Base-by-base conservation (phyloP, 2,329 filamentous ascomycete genomes). In the Fusarium ambrosium region DNA sequence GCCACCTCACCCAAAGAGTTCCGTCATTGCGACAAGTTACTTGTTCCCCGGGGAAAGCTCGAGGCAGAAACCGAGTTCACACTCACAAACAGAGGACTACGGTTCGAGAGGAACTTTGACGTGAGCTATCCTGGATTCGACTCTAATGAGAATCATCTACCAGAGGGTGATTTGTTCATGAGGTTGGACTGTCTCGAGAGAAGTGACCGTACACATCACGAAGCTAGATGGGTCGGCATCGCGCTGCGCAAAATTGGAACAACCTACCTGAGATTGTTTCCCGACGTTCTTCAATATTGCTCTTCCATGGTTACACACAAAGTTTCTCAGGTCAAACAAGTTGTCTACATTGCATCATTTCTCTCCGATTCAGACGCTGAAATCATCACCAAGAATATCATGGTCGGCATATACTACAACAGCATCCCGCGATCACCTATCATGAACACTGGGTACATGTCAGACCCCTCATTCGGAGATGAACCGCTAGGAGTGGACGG, bases 61-160 rank as follows among this genome's bases (percentile, higher is more conserved):
- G 53, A 56, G n/a, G 53, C 53, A 14, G 53, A 56, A 56, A 56
- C 53, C 6, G 53, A 56, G 18, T 56, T 56, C 32, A 56, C 53
- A 5, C 29, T 56, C 4, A 56, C 53, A 20, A 56, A 56, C 11
- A 22, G 53, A 16, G 53, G 53, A 2, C 6, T 56, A 2, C 53
- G 53, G 13, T 56, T 56, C 32, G 53, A 56, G 4, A 56, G 53
- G n/a, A 56, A 13, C n/a, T 56, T 56, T 16, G 53, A 32, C 53
- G 27, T 56, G n/a, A 34, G 53, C 53, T 56, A 56, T 9, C 48
- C 22, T 1, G 48, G 24, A 4, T 53, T 53, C 10, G 48, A 29
- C 18, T 29, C 48, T 11, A 18, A 18, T 27, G 48, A 53, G 7
- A 24, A 53, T 29, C 48, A 29, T 29, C 48, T 53, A 13, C 48